These are phyloP conservation scores for Rhizoclosmatium hyalinum DNA, from an alignment of 371 early-diverging fungal species.

Conservation along the genomic window DNA sequence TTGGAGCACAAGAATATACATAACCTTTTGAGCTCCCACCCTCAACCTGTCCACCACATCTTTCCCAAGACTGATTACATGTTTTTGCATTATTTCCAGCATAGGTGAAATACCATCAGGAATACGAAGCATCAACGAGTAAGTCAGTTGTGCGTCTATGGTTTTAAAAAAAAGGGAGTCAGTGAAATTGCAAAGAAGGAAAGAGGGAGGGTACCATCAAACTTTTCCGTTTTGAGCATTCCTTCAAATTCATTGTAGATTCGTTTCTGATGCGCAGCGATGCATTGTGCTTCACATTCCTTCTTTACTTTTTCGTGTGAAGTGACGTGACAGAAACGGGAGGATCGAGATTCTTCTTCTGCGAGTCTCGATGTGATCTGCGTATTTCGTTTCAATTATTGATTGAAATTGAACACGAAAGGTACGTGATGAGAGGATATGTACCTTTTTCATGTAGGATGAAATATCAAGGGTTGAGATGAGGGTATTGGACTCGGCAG, in stretches of 20 bases:
- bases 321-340: conserved; percentile 71
- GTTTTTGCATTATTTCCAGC: conserved; percentile 68
- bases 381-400: too few relatives aligned
- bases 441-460: conserved; percentile 72
- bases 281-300: conserved; percentile 79
- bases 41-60: conserved; percentile 66
- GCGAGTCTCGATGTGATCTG: conserved; percentile 58
- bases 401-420: not conserved
- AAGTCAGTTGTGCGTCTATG: conserved; percentile 78
- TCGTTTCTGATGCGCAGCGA: conserved; percentile 69
- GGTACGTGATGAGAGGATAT: not conserved
- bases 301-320: conserved; percentile 71
- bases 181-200: not conserved
- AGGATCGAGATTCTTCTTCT: conserved; percentile 64
- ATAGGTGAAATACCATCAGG: conserved; percentile 71
- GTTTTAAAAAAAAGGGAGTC: not conserved
- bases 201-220: conserved; percentile 58
- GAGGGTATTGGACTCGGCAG: conserved; percentile 69
- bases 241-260: conserved; percentile 74
- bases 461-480: conserved; percentile 69
- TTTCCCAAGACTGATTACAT: conserved; percentile 67
- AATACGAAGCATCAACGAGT: conserved; percentile 68
- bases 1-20: not conserved
- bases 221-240: conserved; percentile 72
- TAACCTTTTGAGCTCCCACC: conserved; percentile 64